Evolutionary conservation across 1,284 basidiomycete genomes (phyloP).

Genomic region (Phylloboletellus chloephorus): DNA sequence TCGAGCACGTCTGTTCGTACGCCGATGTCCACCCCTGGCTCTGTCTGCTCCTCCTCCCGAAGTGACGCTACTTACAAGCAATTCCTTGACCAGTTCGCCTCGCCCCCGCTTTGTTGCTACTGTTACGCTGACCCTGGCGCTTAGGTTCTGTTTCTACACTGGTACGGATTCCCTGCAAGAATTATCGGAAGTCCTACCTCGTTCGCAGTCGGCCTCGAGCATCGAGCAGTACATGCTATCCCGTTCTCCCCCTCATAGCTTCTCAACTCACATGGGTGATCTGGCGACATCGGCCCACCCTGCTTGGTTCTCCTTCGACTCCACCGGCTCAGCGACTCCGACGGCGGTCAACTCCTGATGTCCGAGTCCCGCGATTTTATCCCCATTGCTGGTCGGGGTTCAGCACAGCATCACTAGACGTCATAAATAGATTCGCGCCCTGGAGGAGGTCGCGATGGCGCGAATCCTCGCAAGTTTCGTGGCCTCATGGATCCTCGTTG

Average conservation of each 20-base stretch:
- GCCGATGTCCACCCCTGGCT: constrained; percentile 33
- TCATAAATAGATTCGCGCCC: not conserved
- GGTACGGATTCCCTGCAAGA: constrained; percentile 38
- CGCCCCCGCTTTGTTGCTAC: not conserved
- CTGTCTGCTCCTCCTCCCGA: constrained; percentile 16
- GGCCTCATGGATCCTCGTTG: not conserved
- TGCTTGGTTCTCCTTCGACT: constrained; percentile 8
- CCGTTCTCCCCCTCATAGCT: constrained; percentile 20
- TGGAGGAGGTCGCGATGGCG: not conserved
- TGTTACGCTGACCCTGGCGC: constrained; percentile 4
- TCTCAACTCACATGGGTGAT: constrained; percentile 12
- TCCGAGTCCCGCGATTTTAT: too few relatives aligned
- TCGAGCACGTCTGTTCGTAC: constrained; percentile 38
- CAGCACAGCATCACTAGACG: not conserved
- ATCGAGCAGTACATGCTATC: constrained; percentile 45
- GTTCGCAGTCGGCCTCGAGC: constrained; percentile 52
- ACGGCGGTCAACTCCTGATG: constrained; percentile 5
- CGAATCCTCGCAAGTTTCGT: not conserved
- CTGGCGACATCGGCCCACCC: too few relatives aligned
- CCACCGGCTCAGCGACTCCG: constrained; percentile 2
- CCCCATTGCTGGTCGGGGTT: not conserved
- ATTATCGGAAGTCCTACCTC: constrained; percentile 36
- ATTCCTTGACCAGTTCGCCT: constrained; percentile 58
- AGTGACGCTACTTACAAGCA: constrained; percentile 48
- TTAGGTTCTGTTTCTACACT: constrained; percentile 75